Evolutionary conservation across 2,329 filamentous ascomycete species (phyloP).

Genomic region (Alternaria sp.): DNA sequence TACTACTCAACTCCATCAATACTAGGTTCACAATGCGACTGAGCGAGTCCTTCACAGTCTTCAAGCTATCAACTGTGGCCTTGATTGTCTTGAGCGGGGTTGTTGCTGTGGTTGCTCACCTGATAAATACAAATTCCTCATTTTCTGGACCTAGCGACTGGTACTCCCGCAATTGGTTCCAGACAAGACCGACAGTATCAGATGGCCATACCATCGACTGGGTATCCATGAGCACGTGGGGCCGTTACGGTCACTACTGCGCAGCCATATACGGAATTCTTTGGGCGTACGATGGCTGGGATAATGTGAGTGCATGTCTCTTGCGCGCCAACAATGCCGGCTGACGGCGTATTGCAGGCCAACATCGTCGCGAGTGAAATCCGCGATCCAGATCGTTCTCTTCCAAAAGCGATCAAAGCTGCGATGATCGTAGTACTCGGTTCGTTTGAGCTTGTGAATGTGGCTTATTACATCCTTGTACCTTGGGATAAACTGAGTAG

Average conservation of each 20-base stretch:
- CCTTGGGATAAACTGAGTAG: constrained; percentile 67
- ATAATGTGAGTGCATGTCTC: constrained; percentile 60
- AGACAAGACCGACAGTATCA: constrained; percentile 59
- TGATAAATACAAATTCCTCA: constrained; percentile 38
- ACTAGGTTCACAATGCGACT: constrained; percentile 53
- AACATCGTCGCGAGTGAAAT: constrained; percentile 53
- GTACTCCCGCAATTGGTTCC: constrained; percentile 64
- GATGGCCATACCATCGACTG: constrained; percentile 52
- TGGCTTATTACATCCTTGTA: constrained; percentile 69
- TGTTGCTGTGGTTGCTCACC: constrained; percentile 43
- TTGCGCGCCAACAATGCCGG: background rate
- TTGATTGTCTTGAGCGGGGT: constrained; percentile 46
- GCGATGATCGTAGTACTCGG: constrained; percentile 67
- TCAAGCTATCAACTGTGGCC: constrained; percentile 48
- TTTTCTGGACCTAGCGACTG: constrained; percentile 47
- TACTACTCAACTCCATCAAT: constrained; percentile 57
- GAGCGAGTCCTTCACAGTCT: constrained; percentile 55
- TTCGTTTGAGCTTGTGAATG: constrained; percentile 68
- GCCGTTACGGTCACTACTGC: constrained; percentile 67
- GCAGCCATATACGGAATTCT: constrained; percentile 69
- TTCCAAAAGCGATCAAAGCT: constrained; percentile 69
- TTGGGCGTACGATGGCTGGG: constrained; percentile 73
- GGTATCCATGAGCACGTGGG: constrained; percentile 61
- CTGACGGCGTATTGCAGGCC: constrained; percentile 33
- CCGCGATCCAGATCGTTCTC: constrained; percentile 46